These are phyloP conservation scores for Suillus fuscotomentosus DNA, from an alignment of 768 basidiomycete genomes.

Conservation along the genomic window DNA sequence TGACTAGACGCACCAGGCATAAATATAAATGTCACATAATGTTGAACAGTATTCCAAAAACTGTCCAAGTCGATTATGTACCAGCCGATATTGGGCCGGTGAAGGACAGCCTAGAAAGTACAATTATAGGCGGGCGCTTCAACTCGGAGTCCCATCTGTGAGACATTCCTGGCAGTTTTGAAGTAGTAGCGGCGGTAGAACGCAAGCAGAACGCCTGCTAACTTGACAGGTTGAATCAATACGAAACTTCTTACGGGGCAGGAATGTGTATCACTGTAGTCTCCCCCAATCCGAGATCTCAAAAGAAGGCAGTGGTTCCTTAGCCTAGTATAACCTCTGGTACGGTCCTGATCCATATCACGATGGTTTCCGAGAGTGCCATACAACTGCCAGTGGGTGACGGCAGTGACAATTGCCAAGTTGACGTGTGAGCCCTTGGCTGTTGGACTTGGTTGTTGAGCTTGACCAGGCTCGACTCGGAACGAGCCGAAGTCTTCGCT, in stretches of 20 bases:
- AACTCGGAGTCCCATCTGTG: neutral
- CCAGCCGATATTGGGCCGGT: neutral
- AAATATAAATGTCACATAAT: neutral
- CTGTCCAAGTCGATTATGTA: neutral
- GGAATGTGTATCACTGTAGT: neutral
- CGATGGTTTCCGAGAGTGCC: neutral
- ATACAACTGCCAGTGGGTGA: neutral
- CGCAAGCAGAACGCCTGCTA: neutral
- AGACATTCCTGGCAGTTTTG: neutral
- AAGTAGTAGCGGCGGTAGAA: neutral
- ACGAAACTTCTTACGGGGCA: too few relatives aligned
- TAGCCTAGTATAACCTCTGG: too few relatives aligned
- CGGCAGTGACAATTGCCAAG: too few relatives aligned
- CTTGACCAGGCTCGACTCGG: too few relatives aligned
- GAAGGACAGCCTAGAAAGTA: neutral
- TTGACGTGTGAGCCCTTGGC: too few relatives aligned
- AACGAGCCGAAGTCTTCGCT: too few relatives aligned
- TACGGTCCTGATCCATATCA: neutral
- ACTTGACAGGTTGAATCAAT: neutral
- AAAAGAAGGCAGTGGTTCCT: too few relatives aligned
- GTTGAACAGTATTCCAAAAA: constrained; percentile 1
- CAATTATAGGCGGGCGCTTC: neutral
- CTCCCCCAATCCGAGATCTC: too few relatives aligned
- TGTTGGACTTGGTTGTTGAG: too few relatives aligned
- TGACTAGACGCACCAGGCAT: too few relatives aligned